Conservation (phyloP, 805 yeast genomes). For the Yarrowia yakushimensis region DNA sequence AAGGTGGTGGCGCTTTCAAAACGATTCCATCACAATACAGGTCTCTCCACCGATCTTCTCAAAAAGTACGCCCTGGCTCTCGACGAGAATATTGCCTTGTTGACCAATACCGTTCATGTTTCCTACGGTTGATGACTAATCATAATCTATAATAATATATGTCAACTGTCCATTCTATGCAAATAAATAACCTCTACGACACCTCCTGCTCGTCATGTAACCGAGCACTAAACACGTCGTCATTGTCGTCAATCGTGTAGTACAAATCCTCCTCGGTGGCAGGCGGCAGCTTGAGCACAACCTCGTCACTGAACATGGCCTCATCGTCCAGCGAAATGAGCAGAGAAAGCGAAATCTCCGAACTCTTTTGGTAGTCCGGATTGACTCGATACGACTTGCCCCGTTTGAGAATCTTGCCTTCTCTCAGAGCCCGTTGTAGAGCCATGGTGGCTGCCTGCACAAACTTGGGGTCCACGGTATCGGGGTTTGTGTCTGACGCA, state of each 20-base stretch:
- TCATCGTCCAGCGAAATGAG: constrained; percentile 39
- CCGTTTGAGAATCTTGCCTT: constrained; percentile 37
- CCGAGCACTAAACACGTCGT: constrained; percentile 39
- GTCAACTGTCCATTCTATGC: no score
- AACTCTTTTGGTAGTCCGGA: constrained; percentile 36
- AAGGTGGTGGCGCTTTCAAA: constrained; percentile 1
- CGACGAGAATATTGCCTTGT: background rate
- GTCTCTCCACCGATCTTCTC: background rate
- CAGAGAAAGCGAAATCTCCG: constrained; percentile 37
- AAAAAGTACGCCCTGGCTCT: constrained; percentile 11
- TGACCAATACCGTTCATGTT: background rate
- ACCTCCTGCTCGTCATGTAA: constrained; percentile 30
- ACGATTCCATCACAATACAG: constrained; percentile 10
- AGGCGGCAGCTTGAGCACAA: constrained; percentile 39
- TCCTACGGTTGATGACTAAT: no score
- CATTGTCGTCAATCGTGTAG: constrained; percentile 38
- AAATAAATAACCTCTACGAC: background rate
- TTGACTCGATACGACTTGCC: constrained; percentile 37
- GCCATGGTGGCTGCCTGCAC: constrained; percentile 40
- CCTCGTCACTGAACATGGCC: constrained; percentile 37
- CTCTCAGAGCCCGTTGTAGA: constrained; percentile 39
- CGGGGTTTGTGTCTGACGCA: constrained; percentile 32
- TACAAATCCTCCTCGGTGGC: constrained; percentile 36
- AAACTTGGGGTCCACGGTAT: constrained; percentile 36
- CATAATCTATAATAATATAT: no score